phyloP scores from a whole-genome alignment of 1,284 basidiomycete species.

The Apiotrichum gracile region DNA sequence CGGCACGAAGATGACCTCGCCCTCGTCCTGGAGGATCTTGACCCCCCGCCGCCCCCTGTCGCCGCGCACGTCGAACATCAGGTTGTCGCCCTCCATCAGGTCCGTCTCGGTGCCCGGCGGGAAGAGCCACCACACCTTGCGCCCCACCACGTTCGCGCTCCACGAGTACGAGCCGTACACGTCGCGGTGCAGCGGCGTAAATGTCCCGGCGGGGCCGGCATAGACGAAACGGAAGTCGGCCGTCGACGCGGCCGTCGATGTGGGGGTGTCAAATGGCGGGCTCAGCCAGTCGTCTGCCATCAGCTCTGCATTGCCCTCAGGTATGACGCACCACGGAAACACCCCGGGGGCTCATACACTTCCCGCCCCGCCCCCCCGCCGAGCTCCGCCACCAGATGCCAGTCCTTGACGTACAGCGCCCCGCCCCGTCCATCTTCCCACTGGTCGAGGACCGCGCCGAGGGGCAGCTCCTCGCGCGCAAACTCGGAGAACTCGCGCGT shows the following conservation, averaged over 20 bases:
- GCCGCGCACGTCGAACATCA: conserved; percentile 41
- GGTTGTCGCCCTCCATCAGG: conserved; percentile 26
- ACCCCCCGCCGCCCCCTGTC: conserved; percentile 29
- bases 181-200: conserved; percentile 52
- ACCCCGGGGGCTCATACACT: conserved; percentile 49
- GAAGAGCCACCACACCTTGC: conserved; percentile 55
- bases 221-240: conserved; percentile 48
- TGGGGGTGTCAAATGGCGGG: conserved; percentile 28
- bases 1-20: conserved; percentile 51
- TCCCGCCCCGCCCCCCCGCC: conserved; percentile 26
- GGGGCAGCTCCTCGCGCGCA: conserved; percentile 34
- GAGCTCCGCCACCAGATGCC: conserved; percentile 50
- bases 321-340: conserved; percentile 42
- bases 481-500: conserved; percentile 42
- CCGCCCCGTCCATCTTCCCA: conserved; percentile 38
- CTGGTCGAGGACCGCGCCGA: conserved; percentile 44
- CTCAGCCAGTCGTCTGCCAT: conserved; percentile 54
- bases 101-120: conserved; percentile 44
- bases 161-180: conserved; percentile 57
- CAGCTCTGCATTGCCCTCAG: not conserved
- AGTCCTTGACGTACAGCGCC: conserved; percentile 54
- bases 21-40: conserved; percentile 38
- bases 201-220: conserved; percentile 47
- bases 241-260: conserved; percentile 6
- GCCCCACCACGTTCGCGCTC: conserved; percentile 54